These are phyloP conservation scores for Schwanniomyces sp. DNA, from an alignment of 805 yeast species.

Conservation along the genomic window DNA sequence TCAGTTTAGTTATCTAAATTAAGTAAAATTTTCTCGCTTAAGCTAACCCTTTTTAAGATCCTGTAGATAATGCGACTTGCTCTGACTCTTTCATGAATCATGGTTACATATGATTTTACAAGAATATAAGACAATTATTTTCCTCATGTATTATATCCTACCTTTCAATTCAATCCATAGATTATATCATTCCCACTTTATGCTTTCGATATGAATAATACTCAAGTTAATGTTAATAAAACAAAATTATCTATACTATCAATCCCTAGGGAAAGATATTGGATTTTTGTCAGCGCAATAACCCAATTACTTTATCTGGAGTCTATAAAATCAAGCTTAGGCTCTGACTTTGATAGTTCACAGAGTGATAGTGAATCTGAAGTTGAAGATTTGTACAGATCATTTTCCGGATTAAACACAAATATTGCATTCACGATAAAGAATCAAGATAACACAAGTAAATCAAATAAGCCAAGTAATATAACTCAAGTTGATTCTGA, in stretches of 20 bases:
- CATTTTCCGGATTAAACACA: not conserved
- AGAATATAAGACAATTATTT: not conserved
- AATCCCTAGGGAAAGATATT: slow-evolving; percentile 50
- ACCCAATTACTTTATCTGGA: slow-evolving; percentile 44
- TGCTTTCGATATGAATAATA: slow-evolving; percentile 15
- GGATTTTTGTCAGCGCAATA: slow-evolving; percentile 55
- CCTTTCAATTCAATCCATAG: not conserved
- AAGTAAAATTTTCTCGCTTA: not conserved
- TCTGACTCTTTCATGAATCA: slow-evolving; percentile 1
- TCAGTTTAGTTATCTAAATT: slow-evolving; percentile 8
- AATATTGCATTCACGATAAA: not conserved
- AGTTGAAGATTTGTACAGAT: not conserved
- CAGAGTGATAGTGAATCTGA: slow-evolving; percentile 3
- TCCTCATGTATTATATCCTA: not conserved
- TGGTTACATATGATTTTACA: not conserved
- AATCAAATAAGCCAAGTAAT: not conserved
- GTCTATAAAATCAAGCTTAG: slow-evolving; percentile 17
- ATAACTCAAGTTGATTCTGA: not conserved
- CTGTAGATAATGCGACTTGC: slow-evolving; percentile 1
- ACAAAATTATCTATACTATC: slow-evolving; percentile 50
- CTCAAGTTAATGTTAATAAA: slow-evolving; percentile 49
- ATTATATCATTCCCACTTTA: too few species aligned
- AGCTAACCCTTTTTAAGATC: not conserved
- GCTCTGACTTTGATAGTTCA: slow-evolving; percentile 11
- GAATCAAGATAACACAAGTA: not conserved